Conservation (phyloP, 352 stramenopile genomes). For the Phytophthora chlamydospora region DNA sequence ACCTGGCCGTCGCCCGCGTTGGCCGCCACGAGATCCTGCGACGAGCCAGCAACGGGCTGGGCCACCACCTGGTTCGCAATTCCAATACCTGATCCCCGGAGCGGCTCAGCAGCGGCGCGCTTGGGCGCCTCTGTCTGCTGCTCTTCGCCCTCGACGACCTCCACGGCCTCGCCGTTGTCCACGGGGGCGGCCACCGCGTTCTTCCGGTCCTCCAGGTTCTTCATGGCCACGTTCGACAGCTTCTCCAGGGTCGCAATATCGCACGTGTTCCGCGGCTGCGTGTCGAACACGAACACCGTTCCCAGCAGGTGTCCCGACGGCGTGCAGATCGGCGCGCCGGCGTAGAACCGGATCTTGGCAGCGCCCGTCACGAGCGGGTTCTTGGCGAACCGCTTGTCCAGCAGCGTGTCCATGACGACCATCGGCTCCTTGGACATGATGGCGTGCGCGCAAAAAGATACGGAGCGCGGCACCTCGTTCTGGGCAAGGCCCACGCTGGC, state of each 20-base stretch:
- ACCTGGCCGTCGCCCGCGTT: slow-evolving; percentile 87
- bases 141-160: slow-evolving; percentile 33
- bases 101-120: slow-evolving; percentile 37
- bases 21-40: slow-evolving; percentile 82
- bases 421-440: slow-evolving; percentile 91
- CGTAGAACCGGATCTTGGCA: slow-evolving; percentile 89
- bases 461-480: slow-evolving; percentile 86
- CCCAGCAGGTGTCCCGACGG: slow-evolving; percentile 82
- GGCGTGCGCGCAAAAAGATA: slow-evolving; percentile 87
- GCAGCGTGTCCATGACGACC: slow-evolving; percentile 87
- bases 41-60: slow-evolving; percentile 50
- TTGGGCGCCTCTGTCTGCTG: slow-evolving; percentile 36
- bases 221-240: slow-evolving; percentile 90
- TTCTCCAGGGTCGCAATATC: slow-evolving; percentile 89
- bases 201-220: slow-evolving; percentile 91
- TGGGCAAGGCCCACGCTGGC: slow-evolving; percentile 83
- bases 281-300: slow-evolving; percentile 90
- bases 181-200: slow-evolving; percentile 77
- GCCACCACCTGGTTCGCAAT: slow-evolving; percentile 84
- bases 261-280: slow-evolving; percentile 82
- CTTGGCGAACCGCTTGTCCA: slow-evolving; percentile 88
- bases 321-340: slow-evolving; percentile 81
- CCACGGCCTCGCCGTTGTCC: slow-evolving; percentile 52
- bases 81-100: slow-evolving; percentile 72
- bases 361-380: slow-evolving; percentile 86